These are phyloP conservation scores for Chlamydomonas sp. DNA, from an alignment of 139 green algal genomes.

Conservation along the genomic window DNA sequence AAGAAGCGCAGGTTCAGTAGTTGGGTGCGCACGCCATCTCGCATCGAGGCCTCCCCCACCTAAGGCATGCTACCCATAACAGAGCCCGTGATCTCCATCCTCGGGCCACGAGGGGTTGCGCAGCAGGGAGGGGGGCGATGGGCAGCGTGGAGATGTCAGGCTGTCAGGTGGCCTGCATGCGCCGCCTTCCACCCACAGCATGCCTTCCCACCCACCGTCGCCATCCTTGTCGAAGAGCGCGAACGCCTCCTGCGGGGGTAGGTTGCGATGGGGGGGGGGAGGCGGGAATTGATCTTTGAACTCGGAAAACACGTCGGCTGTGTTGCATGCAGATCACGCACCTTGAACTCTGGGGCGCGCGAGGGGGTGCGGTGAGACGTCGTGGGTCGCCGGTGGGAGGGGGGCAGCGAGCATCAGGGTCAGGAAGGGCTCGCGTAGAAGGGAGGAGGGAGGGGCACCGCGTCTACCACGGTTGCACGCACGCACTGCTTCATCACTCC, in stretches of 20 bases:
- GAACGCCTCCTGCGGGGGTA: slow-evolving; percentile 45
- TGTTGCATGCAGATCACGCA: too few species aligned
- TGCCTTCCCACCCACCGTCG: slow-evolving; percentile 51
- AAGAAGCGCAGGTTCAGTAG: neutral
- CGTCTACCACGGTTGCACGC: too few species aligned
- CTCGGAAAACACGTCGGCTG: too few species aligned
- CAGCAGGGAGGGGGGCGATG: neutral
- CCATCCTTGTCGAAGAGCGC: slow-evolving; percentile 92
- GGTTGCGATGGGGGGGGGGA: neutral
- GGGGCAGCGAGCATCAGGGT: too few species aligned
- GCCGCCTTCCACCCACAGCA: neutral
- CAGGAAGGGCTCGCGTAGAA: too few species aligned
- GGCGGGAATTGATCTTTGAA: slow-evolving; percentile 27
- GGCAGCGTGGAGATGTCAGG: neutral
- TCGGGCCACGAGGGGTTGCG: neutral
- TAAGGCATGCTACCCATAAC: neutral
- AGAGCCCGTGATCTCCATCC: neutral
- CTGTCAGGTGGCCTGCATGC: neutral
- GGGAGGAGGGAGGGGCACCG: too few species aligned
- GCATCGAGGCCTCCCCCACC: neutral
- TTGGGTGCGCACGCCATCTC: neutral
- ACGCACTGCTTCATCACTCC: too few species aligned
- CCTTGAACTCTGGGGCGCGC: too few species aligned
- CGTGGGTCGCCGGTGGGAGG: too few species aligned
- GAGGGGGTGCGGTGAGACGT: too few species aligned